Percentiles rank a stretch among this genome's conserved stretches.
These are phyloP conservation scores for Termitomyces sp. DNA, from an alignment of 768 basidiomycete species.

Conservation along the genomic window DNA sequence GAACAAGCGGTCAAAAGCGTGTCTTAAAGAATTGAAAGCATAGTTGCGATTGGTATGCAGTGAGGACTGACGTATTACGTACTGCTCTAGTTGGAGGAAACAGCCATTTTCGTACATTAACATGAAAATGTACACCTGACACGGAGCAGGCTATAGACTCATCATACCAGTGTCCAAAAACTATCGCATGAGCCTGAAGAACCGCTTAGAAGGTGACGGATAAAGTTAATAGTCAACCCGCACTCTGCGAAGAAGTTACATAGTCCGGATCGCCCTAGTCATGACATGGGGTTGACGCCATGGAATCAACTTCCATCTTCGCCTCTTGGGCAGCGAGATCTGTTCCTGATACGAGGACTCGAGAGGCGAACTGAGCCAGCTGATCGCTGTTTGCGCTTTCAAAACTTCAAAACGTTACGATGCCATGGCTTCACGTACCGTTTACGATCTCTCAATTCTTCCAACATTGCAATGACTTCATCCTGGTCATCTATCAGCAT, in stretches of 20 bases:
- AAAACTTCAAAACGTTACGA: neutral
- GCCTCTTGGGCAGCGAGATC: constrained; percentile 18
- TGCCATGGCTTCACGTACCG: constrained; percentile 29
- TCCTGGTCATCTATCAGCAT: constrained; percentile 63
- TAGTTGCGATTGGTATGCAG: neutral
- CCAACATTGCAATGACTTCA: constrained; percentile 64
- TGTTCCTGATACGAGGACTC: constrained; percentile 28
- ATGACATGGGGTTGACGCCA: constrained; percentile 62
- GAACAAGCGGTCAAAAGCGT: neutral
- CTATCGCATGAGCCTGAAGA: neutral
- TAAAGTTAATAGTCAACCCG: neutral
- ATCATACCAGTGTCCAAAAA: no score
- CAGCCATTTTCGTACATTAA: neutral
- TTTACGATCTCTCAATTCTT: constrained; percentile 57
- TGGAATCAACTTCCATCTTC: constrained; percentile 69
- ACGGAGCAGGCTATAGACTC: neutral
- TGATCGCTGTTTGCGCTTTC: constrained; percentile 35
- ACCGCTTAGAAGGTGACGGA: neutral
- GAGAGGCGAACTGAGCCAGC: constrained; percentile 44
- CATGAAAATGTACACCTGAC: neutral
- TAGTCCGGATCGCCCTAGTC: constrained; percentile 13
- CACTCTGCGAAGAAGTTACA: neutral
- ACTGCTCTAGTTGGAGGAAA: neutral
- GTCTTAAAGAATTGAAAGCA: neutral
- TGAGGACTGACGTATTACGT: neutral